These are phyloP conservation scores for Linum tenue DNA, from an alignment of 345 rosid species.

Conservation along the genomic window DNA sequence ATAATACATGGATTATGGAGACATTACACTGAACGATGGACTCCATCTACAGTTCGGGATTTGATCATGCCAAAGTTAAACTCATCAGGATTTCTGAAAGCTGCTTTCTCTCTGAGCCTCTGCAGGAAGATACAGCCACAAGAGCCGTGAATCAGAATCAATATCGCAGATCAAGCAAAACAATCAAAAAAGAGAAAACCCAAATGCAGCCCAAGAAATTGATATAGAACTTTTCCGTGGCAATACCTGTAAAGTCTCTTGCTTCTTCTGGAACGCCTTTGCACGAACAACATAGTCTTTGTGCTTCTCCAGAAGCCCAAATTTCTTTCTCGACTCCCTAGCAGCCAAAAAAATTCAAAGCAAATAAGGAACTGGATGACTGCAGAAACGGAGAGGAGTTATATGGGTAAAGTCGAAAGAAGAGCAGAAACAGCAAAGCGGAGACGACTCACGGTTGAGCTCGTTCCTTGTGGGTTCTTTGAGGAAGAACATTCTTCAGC, in stretches of 20 bases:
- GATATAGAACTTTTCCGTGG: neutral
- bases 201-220: neutral
- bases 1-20: neutral
- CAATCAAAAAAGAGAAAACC: no score
- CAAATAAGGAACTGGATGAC: no score
- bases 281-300: slow-evolving; percentile 84
- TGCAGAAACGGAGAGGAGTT: neutral
- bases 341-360: neutral
- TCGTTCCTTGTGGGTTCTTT: slow-evolving; percentile 76
- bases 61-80: slow-evolving; percentile 77
- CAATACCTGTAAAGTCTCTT: slow-evolving; percentile 44
- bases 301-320: slow-evolving; percentile 83
- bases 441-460: slow-evolving; percentile 63
- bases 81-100: slow-evolving; percentile 76
- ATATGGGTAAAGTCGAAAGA: neutral
- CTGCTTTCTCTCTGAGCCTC: slow-evolving; percentile 80
- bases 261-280: slow-evolving; percentile 56
- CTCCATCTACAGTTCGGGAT: slow-evolving; percentile 44
- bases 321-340: slow-evolving; percentile 62
- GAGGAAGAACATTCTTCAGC: slow-evolving; percentile 50
- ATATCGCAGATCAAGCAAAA: neutral
- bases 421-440: neutral
- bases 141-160: neutral
- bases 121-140: slow-evolving; percentile 9
- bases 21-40: slow-evolving; percentile 57